Base-by-base conservation (phyloP, 2,329 filamentous ascomycete species). In the Pestalotiopsis sp. region DNA sequence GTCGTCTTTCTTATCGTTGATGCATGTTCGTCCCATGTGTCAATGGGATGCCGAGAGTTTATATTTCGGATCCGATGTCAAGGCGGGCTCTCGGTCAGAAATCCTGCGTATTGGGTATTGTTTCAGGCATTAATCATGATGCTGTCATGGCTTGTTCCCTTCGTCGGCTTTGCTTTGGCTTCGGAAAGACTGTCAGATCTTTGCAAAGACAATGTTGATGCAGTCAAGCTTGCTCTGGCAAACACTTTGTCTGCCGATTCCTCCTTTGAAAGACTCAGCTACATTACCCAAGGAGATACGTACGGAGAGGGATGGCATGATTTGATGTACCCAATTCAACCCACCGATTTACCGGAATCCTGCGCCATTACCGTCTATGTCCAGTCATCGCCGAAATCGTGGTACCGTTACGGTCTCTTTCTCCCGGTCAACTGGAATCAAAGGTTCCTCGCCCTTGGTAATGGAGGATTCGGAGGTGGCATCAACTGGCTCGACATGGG, bases 281-380 rank as follows among this genome's bases (percentile, higher is more conserved):
- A 72, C 25, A 72, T 81, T 23, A 66, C 74, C 23, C 72, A 73
- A 1, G 78, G 78, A 2, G 75, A 76, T 60, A 78, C 73, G 4
- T 81, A 81, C 58, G 80, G 81, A 61, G 80, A 83, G 41, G 80
- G 80, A 1, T 1, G 69, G 5, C 72, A 69, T 6, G 74, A 83
- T 68, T 70, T 80, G 17, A 75, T 73, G 5, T 81, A 79, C 63
- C 80, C 80, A 1, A 73, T 68, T 14, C 75, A 79, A 65, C 80
- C 81, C 0, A 80, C 78, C 9, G 73, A 78, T 63, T 74, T 83
- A 11, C 81, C 81, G 0, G 78, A 76, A 9, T 68, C 81, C n/a
- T 83, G 81, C 57, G 80, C 80, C 4, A 75, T 82, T 20, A 81
- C 77, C 0, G 73, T 83, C 12, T 68, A 70, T 3, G 80, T 83